These are phyloP conservation scores for Zygosaccharomyces siamensis DNA, from an alignment of 805 yeast genomes.

Conservation along the genomic window DNA sequence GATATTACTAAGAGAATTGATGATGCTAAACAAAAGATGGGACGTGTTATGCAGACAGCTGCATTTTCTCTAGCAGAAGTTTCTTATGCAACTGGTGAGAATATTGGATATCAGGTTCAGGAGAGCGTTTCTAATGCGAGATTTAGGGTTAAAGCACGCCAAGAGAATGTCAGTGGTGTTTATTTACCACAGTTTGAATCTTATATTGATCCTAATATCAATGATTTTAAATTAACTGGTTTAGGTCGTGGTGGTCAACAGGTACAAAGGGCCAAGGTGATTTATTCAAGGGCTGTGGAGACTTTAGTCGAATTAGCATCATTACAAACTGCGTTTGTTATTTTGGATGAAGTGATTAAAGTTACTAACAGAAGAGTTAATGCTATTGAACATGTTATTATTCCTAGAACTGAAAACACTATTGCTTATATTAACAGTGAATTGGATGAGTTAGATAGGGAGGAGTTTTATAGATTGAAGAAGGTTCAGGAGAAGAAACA, in stretches of 20 bases:
- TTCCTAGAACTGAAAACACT: constrained; percentile 96
- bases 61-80: constrained; percentile 97
- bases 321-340: constrained; percentile 92
- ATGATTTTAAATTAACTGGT: constrained; percentile 95
- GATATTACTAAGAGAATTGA: constrained; percentile 93
- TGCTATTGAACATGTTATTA: constrained; percentile 96
- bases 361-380: constrained; percentile 97
- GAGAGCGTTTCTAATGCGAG: constrained; percentile 89
- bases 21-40: constrained; percentile 95
- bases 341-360: constrained; percentile 94
- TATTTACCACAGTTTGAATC: constrained; percentile 89
- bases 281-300: constrained; percentile 94
- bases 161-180: constrained; percentile 96
- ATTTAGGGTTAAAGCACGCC: constrained; percentile 84
- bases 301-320: constrained; percentile 94
- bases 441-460: constrained; percentile 95
- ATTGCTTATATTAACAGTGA: constrained; percentile 89
- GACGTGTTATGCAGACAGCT: constrained; percentile 96
- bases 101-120: constrained; percentile 91
- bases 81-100: constrained; percentile 95
- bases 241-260: constrained; percentile 98
- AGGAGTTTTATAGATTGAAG: constrained; percentile 93
- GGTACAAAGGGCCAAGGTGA: constrained; percentile 88
- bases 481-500: constrained; percentile 95
- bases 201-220: constrained; percentile 73